Evolutionary conservation across 139 green algal species (phyloP), one percentile per base, ranked within the genome.

Genomic region (Desmodesmus armatus): DNA sequence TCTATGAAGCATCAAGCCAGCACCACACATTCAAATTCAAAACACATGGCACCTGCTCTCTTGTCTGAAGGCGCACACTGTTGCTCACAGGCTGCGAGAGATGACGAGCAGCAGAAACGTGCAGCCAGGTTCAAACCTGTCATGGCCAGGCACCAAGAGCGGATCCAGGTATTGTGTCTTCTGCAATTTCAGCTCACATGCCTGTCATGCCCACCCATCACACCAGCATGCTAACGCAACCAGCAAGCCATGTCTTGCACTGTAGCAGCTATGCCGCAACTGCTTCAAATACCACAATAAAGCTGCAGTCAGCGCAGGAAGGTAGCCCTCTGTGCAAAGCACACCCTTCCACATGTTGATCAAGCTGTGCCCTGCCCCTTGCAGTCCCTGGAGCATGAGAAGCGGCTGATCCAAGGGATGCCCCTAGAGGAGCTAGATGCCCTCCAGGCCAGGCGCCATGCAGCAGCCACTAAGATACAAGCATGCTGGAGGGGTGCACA

Each of bases 321-420:
- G n/a, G n/a, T n/a, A n/a, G n/a, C n/a, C n/a, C n/a, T n/a, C n/a
- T n/a, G n/a, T n/a, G n/a, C n/a, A n/a, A n/a, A n/a, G n/a, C n/a
- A n/a, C n/a, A n/a, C n/a, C n/a, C n/a, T n/a, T n/a, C n/a, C n/a
- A n/a, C n/a, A n/a, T n/a, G n/a, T n/a, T n/a, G n/a, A n/a, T n/a
- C n/a, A n/a, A n/a, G n/a, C n/a, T n/a, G n/a, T n/a, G n/a, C n/a
- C n/a, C n/a, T n/a, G n/a, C n/a, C 60, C 27, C n/a, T 29, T 86
- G 51, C 69, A 91, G 87, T 19, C 85, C 33, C 67, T 90, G 40
- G 89, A 92, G 79, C 33, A 62, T 21, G 76, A 92, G 40, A 92
- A 92, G 75, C 78, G 80, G 6, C 55, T 41, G 44, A 70, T 92
- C 47, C 78, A 78, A 33, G 62, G 40, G 19, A 21, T 87, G 80